Base-by-base conservation (phyloP, 2,329 filamentous ascomycete genomes). In the Diaporthe aspalathi region DNA sequence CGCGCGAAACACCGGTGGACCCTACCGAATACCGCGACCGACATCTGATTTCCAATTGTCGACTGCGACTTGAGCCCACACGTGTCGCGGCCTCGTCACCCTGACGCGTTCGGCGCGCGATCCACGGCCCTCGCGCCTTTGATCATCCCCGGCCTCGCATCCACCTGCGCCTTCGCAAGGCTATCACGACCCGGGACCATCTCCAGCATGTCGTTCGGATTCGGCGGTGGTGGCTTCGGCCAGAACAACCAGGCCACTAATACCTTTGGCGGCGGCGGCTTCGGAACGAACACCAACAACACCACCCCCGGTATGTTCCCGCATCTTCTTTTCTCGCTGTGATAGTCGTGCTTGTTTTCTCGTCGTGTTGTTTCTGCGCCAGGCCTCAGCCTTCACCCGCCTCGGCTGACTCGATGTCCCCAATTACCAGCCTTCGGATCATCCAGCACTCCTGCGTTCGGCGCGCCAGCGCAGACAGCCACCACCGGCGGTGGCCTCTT, bases 201-300 rank as follows among this genome's bases (percentile, higher is more conserved):
- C 72, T 69, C 70, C 78, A 84, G 74, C 78, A 90, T 90, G 88
- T 88, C 88, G 77, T 88, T 88, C 76, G 84, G 85, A 76, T 83
- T 84, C 74, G 84, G 85, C 74, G 86, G 86, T 77, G 82, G 84
- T 76, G 87, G 88, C 84, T 91, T 92, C 81, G 89, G 89, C 82
- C 85, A 86, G 77, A 86, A 85, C 74, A 89, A 87, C 78, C 84
- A 83, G 70, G 82, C 81, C 63, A 81, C 84, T 78, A 75, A 66
- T 45, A 71, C 57, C 29, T 70, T 69, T 17, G 68, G 62, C 62
- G 65, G 82, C 27, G 88, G 88, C 75, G 89, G 89, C 54, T 91
- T 89, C 72, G 87, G 87, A 49, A 67, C 81, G 69, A 83, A 79
- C 72, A 82, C 78, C 73, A 84, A 76, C 72, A 83, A 77, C 74